Conservation (phyloP, 129 eudicot species). For the Pulicaria dysenterica region DNA sequence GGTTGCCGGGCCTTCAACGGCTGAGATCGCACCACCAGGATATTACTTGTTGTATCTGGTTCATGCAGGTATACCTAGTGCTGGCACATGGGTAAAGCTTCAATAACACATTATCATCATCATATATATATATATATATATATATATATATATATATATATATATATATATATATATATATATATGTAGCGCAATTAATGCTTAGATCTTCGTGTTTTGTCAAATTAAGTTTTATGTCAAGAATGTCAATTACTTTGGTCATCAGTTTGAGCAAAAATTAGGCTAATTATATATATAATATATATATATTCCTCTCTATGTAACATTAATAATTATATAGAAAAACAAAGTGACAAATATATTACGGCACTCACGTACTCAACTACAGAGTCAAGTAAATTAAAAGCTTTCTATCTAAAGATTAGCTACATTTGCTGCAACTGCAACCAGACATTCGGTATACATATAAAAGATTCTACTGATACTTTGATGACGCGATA, state of each 20-base stretch:
- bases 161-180: too few species aligned
- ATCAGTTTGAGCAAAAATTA: background rate
- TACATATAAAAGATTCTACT: background rate
- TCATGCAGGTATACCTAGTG: constrained; percentile 76
- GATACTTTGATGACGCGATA: background rate
- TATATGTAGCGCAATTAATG: too few species aligned
- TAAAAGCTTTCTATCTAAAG: too few species aligned
- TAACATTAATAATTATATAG: background rate
- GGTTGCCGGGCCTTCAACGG: constrained; percentile 65
- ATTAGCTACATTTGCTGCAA: background rate
- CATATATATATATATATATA: too few species aligned
- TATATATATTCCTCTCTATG: too few species aligned
- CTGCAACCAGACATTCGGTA: constrained; percentile 9
- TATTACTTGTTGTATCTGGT: constrained; percentile 75
- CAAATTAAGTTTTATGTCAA: too few species aligned
- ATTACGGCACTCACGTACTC: constrained; percentile 32
- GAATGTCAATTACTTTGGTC: constrained; percentile 16
- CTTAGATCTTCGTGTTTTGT: too few species aligned
- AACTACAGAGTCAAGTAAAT: constrained; percentile 14
- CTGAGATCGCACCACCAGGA: constrained; percentile 82
- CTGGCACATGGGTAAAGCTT: constrained; percentile 65
- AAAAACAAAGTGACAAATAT: background rate
- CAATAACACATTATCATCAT: constrained; percentile 33
- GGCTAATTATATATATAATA: too few species aligned
- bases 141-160: too few species aligned